Percentiles rank a stretch among this genome's conserved stretches.
Conservation (phyloP, 805 yeast genomes). For the Saccharomycopsis amapae region DNA sequence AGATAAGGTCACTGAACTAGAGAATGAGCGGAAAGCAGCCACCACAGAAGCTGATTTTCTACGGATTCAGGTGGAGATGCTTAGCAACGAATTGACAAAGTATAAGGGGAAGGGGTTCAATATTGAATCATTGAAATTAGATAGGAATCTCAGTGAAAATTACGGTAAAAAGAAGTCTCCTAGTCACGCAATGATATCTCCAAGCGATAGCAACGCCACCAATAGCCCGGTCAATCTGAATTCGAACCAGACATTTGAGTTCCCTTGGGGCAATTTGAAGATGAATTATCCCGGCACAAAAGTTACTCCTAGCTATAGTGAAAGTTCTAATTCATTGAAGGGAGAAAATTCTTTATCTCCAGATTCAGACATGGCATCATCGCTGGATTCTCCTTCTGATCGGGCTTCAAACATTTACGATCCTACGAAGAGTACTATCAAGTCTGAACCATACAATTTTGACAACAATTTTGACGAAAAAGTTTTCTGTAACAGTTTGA, state of each 20-base stretch:
- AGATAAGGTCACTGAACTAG: conserved; percentile 64
- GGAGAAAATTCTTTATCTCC: conserved; percentile 16
- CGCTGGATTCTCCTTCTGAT: conserved; percentile 12
- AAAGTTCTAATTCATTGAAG: conserved; percentile 11
- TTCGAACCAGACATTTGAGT: conserved; percentile 19
- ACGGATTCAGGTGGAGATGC: conserved; percentile 65
- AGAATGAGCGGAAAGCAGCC: conserved; percentile 61
- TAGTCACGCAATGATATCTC: neutral
- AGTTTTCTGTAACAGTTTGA: conserved; percentile 70
- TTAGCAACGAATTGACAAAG: conserved; percentile 62
- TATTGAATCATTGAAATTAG: neutral
- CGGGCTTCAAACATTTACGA: neutral
- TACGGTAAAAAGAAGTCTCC: neutral
- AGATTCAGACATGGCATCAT: conserved; percentile 12
- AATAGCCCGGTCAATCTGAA: too few relatives aligned
- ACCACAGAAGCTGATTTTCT: conserved; percentile 67
- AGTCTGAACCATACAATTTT: conserved; percentile 19
- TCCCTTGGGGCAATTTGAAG: conserved; percentile 18
- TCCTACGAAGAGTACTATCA: neutral
- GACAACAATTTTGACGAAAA: conserved; percentile 56
- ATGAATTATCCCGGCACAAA: neutral
- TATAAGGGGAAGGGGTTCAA: conserved; percentile 36
- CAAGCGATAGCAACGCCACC: neutral
- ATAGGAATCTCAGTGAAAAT: conserved; percentile 7
- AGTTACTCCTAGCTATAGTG: conserved; percentile 8